Conservation (phyloP, 306 rosid species). For the Fragaria vesca region DNA sequence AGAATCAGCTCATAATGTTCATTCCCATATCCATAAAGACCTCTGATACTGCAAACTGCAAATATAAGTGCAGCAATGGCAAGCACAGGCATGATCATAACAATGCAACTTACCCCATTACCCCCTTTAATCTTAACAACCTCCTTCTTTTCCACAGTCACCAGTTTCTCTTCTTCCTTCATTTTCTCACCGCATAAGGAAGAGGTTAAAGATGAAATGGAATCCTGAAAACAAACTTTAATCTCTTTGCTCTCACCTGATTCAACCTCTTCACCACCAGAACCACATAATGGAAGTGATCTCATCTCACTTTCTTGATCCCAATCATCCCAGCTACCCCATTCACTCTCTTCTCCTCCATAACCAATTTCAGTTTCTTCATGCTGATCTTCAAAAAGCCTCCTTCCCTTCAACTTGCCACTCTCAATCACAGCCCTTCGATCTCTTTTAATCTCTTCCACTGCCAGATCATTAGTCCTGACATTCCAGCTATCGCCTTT, state of each 20-base stretch:
- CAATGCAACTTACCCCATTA: slow-evolving; percentile 11
- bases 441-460: slow-evolving; percentile 39
- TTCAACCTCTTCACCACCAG: slow-evolving; percentile 12
- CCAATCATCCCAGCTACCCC: slow-evolving; percentile 9
- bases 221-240: slow-evolving; percentile 9
- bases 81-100: slow-evolving; percentile 19
- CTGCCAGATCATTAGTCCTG: slow-evolving; percentile 23
- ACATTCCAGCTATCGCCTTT: slow-evolving; percentile 22
- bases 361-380: neutral
- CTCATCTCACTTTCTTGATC: slow-evolving; percentile 40
- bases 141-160: slow-evolving; percentile 8
- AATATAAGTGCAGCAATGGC: slow-evolving; percentile 28
- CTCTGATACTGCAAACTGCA: slow-evolving; percentile 32
- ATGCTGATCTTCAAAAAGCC: slow-evolving; percentile 37
- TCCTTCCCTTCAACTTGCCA: slow-evolving; percentile 47
- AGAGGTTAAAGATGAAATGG: slow-evolving; percentile 26
- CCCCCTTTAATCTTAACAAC: neutral
- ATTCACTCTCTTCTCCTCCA: neutral
- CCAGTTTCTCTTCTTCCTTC: neutral
- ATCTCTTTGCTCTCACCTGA: slow-evolving; percentile 24
- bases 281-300: slow-evolving; percentile 26
- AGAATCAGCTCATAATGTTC: slow-evolving; percentile 16
- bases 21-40: slow-evolving; percentile 14
- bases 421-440: slow-evolving; percentile 41
- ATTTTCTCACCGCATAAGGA: slow-evolving; percentile 10